Conservation (phyloP, 108 stramenopile species). For the Bacterosira constricta region DNA sequence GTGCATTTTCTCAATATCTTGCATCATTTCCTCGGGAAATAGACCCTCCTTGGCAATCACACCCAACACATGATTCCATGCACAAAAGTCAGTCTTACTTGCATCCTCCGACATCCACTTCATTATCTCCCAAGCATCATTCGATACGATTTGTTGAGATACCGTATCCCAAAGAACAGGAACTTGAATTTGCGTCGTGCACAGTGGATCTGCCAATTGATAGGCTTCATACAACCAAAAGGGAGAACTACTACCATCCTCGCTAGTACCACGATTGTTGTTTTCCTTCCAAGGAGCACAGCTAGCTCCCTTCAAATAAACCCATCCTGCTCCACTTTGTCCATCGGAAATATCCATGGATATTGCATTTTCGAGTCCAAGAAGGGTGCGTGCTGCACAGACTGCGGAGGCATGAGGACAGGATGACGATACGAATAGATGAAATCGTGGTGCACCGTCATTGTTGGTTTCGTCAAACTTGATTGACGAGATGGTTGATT, state of each 20-base stretch:
- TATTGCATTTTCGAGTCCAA: constrained; percentile 12
- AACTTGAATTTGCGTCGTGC: not conserved
- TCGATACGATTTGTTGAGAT: constrained; percentile 6
- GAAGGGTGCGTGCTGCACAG: not conserved
- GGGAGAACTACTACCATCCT: not conserved
- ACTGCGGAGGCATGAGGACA: constrained; percentile 1
- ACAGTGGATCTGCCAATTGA: constrained; percentile 9
- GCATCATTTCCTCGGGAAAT: not conserved
- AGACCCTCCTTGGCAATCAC: not conserved
- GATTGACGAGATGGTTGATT: not conserved
- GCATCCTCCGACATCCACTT: constrained; percentile 5
- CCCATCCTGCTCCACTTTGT: constrained; percentile 17
- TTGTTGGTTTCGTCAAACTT: not conserved
- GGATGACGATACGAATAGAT: constrained; percentile 8
- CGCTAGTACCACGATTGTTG: not conserved
- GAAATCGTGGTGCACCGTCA: constrained; percentile 9
- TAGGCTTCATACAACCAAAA: constrained; percentile 28
- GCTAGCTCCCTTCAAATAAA: constrained; percentile 13
- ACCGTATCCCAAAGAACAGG: constrained; percentile 27
- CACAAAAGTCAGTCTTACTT: not conserved
- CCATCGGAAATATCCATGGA: constrained; percentile 23
- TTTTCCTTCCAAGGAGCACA: constrained; percentile 11
- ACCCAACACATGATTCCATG: not conserved
- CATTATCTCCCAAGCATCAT: constrained; percentile 17
- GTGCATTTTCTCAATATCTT: constrained; percentile 7